These are phyloP conservation scores for Asterophora parasitica DNA, from an alignment of 768 basidiomycete genomes.

Conservation along the genomic window DNA sequence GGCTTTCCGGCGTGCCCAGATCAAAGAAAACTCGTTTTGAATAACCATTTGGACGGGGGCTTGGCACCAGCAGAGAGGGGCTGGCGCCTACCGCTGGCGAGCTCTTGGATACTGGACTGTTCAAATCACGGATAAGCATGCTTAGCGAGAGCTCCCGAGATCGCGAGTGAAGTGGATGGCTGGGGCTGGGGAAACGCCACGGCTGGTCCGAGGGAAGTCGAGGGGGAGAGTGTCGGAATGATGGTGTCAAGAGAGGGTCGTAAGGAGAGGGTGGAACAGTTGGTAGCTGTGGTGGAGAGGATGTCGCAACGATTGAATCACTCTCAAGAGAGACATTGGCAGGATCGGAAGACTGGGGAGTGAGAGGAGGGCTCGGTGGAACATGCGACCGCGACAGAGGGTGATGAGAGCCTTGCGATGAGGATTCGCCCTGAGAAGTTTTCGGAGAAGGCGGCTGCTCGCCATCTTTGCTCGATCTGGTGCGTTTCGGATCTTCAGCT, in stretches of 20 bases:
- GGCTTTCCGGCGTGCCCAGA: conserved; percentile 28
- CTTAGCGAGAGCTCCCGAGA: conserved; percentile 61
- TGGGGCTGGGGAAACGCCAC: conserved; percentile 78
- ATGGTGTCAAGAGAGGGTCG: conserved; percentile 67
- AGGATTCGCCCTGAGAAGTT: conserved; percentile 22
- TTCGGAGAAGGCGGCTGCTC: conserved; percentile 20
- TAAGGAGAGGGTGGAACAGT: conserved; percentile 67
- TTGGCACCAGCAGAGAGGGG: conserved; percentile 25
- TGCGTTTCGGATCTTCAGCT: conserved; percentile 22
- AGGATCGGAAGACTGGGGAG: conserved; percentile 32
- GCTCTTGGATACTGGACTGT: conserved; percentile 42
- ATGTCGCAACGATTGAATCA: conserved; percentile 19
- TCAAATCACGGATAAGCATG: conserved; percentile 51
- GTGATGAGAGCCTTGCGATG: conserved; percentile 12
- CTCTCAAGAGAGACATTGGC: conserved; percentile 18
- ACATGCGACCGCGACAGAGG: conserved; percentile 15
- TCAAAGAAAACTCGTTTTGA: conserved; percentile 18
- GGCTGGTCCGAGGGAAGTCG: conserved; percentile 75
- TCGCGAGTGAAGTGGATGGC: conserved; percentile 66
- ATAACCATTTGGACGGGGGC: conserved; percentile 18
- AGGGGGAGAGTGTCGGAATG: conserved; percentile 74
- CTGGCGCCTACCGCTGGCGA: conserved; percentile 23
- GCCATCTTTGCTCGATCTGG: conserved; percentile 15
- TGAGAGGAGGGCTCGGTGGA: conserved; percentile 33
- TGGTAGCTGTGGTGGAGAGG: conserved; percentile 27